These are phyloP conservation scores for Pulveroboletus sp. DNA, from an alignment of 768 basidiomycete genomes.

Conservation along the genomic window DNA sequence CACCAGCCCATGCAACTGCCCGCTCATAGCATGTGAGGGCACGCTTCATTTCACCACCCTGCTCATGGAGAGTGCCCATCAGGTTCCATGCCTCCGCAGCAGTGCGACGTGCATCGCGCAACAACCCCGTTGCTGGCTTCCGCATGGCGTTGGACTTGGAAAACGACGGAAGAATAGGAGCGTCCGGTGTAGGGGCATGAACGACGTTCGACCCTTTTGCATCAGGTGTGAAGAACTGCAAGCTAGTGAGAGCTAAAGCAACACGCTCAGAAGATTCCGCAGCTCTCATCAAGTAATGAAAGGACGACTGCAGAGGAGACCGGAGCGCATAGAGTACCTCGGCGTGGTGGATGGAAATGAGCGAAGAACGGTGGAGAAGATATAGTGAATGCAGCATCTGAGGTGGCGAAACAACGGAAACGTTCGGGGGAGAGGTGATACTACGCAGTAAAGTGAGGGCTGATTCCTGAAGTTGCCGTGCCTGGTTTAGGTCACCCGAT, in stretches of 20 bases:
- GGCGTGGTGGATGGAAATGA: slow-evolving; percentile 67
- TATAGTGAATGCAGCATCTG: slow-evolving; percentile 61
- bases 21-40: slow-evolving; percentile 64
- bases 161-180: slow-evolving; percentile 42
- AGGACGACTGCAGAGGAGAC: slow-evolving; percentile 39
- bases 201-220: slow-evolving; percentile 32
- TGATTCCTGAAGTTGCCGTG: slow-evolving; percentile 51
- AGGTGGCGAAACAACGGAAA: slow-evolving; percentile 44
- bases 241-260: slow-evolving; percentile 47
- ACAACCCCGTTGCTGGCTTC: slow-evolving; percentile 49
- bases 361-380: slow-evolving; percentile 68
- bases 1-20: slow-evolving; percentile 65
- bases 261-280: slow-evolving; percentile 67
- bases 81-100: slow-evolving; percentile 75
- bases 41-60: slow-evolving; percentile 27
- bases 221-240: slow-evolving; percentile 33
- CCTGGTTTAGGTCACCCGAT: slow-evolving; percentile 49
- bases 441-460: slow-evolving; percentile 52
- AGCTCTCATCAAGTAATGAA: slow-evolving; percentile 55
- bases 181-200: slow-evolving; percentile 36
- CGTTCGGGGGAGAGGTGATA: slow-evolving; percentile 43
- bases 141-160: slow-evolving; percentile 45
- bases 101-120: slow-evolving; percentile 66
- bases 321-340: slow-evolving; percentile 59
- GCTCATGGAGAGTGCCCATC: slow-evolving; percentile 61